Evolutionary conservation across 2,329 filamentous ascomycete species (phyloP).

Genomic region (Fusarium udum): DNA sequence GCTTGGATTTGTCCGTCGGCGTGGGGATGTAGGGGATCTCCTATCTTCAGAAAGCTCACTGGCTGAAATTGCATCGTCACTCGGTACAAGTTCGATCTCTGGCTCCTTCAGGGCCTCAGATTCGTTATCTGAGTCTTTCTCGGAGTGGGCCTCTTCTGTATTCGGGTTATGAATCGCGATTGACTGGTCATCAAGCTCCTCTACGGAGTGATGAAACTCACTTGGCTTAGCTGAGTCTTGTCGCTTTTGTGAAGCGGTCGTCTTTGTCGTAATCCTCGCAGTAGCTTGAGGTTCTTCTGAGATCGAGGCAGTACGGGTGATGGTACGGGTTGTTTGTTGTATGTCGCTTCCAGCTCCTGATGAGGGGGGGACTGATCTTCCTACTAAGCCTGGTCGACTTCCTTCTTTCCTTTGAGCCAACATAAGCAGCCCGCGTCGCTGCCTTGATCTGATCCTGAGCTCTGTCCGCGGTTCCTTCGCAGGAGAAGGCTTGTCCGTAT

Average conservation of each 20-base stretch:
- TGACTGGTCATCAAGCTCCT: not conserved
- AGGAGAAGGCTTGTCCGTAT: not conserved
- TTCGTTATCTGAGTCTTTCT: not conserved
- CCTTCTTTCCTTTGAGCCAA: constrained; percentile 49
- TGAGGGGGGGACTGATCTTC: not conserved
- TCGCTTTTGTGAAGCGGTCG: not conserved
- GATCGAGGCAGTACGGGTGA: not conserved
- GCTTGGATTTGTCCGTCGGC: constrained; percentile 18
- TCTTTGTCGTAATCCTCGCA: not conserved
- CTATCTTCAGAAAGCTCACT: not conserved
- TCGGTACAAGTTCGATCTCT: not conserved
- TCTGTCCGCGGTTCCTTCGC: constrained; percentile 52
- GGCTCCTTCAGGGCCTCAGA: not conserved
- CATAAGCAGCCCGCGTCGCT: constrained; percentile 60
- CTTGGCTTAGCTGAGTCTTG: not conserved
- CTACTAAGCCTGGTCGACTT: not conserved
- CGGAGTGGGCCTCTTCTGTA: not conserved
- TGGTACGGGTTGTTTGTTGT: not conserved
- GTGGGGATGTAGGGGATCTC: not conserved
- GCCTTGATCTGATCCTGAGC: constrained; percentile 57
- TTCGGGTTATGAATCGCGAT: not conserved
- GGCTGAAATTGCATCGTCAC: not conserved
- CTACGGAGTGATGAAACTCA: not conserved
- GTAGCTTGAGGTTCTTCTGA: not conserved
- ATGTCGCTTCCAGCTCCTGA: not conserved